A percentile compares a stretch with the other conserved stretches of the same genome.
phyloP scores from a whole-genome alignment of 306 rosid species.

The Purshia tridentata region DNA sequence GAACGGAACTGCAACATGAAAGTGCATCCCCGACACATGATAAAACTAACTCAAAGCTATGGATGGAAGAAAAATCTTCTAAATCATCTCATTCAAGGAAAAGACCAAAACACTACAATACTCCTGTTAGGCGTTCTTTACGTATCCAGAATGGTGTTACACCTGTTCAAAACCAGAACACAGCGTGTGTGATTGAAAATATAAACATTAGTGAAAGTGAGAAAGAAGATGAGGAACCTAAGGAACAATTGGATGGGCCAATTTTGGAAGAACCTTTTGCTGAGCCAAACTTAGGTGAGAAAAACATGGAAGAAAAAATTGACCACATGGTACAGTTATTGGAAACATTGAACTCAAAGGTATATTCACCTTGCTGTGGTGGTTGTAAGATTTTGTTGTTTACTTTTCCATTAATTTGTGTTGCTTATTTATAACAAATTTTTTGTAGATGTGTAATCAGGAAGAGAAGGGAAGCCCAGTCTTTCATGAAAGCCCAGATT shows the following conservation, averaged over 20 bases:
- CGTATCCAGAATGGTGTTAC: constrained; percentile 38
- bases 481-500: constrained; percentile 26
- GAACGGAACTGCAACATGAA: constrained; percentile 1
- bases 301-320: constrained; percentile 44
- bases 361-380: constrained; percentile 6
- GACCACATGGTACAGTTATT: constrained; percentile 37
- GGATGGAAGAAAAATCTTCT: constrained; percentile 26
- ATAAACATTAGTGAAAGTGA: constrained; percentile 32
- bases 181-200: constrained; percentile 34
- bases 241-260: constrained; percentile 26
- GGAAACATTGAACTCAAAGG: constrained; percentile 49
- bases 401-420: neutral
- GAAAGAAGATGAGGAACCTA: constrained; percentile 38
- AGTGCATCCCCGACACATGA: constrained; percentile 2
- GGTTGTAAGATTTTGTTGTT: neutral
- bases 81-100: constrained; percentile 21
- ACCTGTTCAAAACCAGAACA: constrained; percentile 2
- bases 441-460: constrained; percentile 34
- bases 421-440: neutral
- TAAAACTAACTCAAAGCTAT: constrained; percentile 9
- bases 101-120: constrained; percentile 5
- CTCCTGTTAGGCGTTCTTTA: constrained; percentile 49
- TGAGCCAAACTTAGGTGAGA: constrained; percentile 21
- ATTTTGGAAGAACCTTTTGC: neutral
- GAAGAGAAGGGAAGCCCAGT: constrained; percentile 17